These are phyloP conservation scores for Baudoinia panamericana DNA, from an alignment of 495 filamentous ascomycete genomes.

Conservation along the genomic window DNA sequence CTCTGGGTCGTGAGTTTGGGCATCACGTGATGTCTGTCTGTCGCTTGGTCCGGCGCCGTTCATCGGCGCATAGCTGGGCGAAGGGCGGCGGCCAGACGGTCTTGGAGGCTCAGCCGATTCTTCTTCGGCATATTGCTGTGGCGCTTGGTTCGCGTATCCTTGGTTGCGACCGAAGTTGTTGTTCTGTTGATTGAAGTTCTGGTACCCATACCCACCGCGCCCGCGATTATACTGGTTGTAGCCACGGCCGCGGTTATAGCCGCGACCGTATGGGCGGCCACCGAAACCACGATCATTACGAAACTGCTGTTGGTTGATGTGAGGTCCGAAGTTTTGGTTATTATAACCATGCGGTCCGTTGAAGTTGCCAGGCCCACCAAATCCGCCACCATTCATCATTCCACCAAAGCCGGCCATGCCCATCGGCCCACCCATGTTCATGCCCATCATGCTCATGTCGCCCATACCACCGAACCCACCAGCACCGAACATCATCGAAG, in stretches of 20 bases:
- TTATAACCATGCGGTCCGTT: slow-evolving; percentile 18
- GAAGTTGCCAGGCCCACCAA: slow-evolving; percentile 12
- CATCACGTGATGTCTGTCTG: slow-evolving; percentile 16
- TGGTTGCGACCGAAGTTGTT: slow-evolving; percentile 12
- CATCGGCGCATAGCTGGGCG: slow-evolving; percentile 18
- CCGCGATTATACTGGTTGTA: slow-evolving; percentile 7
- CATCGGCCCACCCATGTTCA: slow-evolving; percentile 43
- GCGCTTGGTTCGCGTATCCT: too few relatives aligned
- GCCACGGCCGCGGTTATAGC: slow-evolving; percentile 8
- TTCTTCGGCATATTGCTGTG: slow-evolving; percentile 4
- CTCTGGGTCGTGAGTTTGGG: slow-evolving; percentile 40
- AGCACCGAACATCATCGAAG: slow-evolving; percentile 66
- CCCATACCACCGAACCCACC: slow-evolving; percentile 56
- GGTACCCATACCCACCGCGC: slow-evolving; percentile 19
- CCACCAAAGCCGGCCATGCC: slow-evolving; percentile 16
- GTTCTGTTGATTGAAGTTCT: slow-evolving; percentile 8
- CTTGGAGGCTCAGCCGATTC: not conserved
- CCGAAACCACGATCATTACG: slow-evolving; percentile 21
- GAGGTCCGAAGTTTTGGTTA: slow-evolving; percentile 20
- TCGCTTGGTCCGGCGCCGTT: slow-evolving; percentile 42
- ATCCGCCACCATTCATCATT: slow-evolving; percentile 8
- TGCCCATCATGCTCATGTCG: slow-evolving; percentile 74
- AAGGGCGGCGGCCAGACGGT: slow-evolving; percentile 8
- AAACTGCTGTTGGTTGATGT: slow-evolving; percentile 13
- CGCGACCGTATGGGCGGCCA: slow-evolving; percentile 14